Evolutionary conservation across 495 filamentous ascomycete species (phyloP).

Genomic region (Elasticomyces elasticus): DNA sequence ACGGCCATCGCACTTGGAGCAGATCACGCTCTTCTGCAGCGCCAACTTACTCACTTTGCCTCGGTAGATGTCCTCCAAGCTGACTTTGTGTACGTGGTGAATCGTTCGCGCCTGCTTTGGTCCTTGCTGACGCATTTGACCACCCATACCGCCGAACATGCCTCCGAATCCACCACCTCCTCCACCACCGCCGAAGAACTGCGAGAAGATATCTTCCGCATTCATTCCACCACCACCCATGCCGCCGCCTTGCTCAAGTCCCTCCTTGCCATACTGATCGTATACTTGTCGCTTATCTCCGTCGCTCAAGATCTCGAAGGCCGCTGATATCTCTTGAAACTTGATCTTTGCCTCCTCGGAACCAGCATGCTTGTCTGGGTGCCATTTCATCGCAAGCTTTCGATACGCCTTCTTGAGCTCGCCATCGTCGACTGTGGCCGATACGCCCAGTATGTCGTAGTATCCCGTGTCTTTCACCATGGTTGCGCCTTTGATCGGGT

Average conservation of each 20-base stretch:
- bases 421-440: slow-evolving; percentile 59
- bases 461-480: slow-evolving; percentile 90
- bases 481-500: too few species aligned
- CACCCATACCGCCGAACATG: slow-evolving; percentile 56
- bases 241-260: slow-evolving; percentile 75
- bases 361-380: slow-evolving; percentile 94
- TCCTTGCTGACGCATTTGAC: slow-evolving; percentile 69
- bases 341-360: slow-evolving; percentile 91
- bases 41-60: slow-evolving; percentile 97
- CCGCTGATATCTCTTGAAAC: slow-evolving; percentile 94
- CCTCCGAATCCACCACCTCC: slow-evolving; percentile 53
- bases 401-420: slow-evolving; percentile 88
- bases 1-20: slow-evolving; percentile 85
- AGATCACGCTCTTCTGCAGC: slow-evolving; percentile 95
- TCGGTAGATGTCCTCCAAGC: slow-evolving; percentile 93
- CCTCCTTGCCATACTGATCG: slow-evolving; percentile 95
- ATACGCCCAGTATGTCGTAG: slow-evolving; percentile 77
- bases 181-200: slow-evolving; percentile 89
- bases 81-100: slow-evolving; percentile 95
- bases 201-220: slow-evolving; percentile 91
- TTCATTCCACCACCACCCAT: slow-evolving; percentile 78
- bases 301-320: slow-evolving; percentile 90
- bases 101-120: slow-evolving; percentile 94
- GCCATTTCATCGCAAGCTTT: slow-evolving; percentile 77
- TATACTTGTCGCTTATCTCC: slow-evolving; percentile 83